Base-by-base conservation (phyloP, 176 grass and related monocot species). In the Ananas comosus region DNA sequence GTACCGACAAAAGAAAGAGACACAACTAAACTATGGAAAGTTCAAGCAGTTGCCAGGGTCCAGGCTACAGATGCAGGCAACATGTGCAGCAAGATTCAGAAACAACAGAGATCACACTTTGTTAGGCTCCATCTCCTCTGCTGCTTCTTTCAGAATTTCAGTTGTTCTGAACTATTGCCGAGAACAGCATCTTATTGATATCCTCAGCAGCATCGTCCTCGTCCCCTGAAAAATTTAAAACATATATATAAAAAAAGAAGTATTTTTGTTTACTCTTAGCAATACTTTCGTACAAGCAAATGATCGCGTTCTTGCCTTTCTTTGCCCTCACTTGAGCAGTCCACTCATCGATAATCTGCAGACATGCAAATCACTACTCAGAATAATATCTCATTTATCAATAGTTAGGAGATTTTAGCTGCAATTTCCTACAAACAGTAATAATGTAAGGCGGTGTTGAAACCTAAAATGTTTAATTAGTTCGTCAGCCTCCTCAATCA, bases 321-420 rank as follows among this genome's bases (percentile, higher is more conserved):
- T 80, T 82, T 51, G 83, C 72, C 48, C 29, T 80, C 47, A 96
- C 64, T 4, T 86, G 80, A 73, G 79, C 63, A 14, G 79, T 80
- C 92, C 92, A 91, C 61, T 96, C 92, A 13, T 88, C 78, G 59
- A 91, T 85, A 57, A 85, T 76, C 81, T 87, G 75, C 79, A 67
- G 17, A 12, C 12, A 73, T 17, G 42, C 9, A 64, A 72, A 65
- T 9, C 4, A 29, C 10, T 14, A 5, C 10, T 14, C n/a, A 59
- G 14, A 59, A 17, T 59, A 59, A 59, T 2, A 59, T 21, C 0
- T 57, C 53, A 57, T 57, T n/a, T 16, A 57, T 57, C 53, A 57
- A 7, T 16, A 56, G 53, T 56, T 57, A 57, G 17, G 53, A 56
- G 12, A 56, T 56, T 56, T 14, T 56, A n/a, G 53, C 18, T 9